Conservation (phyloP, 495 filamentous ascomycete genomes). For the Daldinia concentrica region DNA sequence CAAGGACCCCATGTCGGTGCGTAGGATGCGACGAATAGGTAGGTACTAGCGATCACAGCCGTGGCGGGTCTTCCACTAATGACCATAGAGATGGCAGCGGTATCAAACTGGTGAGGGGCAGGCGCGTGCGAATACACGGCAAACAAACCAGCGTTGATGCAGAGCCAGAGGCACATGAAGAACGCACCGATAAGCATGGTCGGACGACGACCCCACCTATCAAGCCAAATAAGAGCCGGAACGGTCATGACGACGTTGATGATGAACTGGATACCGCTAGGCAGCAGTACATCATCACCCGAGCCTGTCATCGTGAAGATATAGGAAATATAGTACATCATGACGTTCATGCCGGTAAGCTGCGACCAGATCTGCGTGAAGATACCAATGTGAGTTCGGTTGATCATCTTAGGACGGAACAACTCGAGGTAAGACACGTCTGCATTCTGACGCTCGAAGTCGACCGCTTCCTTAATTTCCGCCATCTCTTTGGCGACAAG, state of each 20-base stretch:
- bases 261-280: conserved; percentile 78
- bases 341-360: conserved; percentile 85
- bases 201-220: conserved; percentile 68
- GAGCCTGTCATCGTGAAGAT: conserved; percentile 78
- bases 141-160: conserved; percentile 75
- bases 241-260: conserved; percentile 71
- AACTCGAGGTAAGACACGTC: conserved; percentile 76
- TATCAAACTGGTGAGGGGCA: conserved; percentile 47
- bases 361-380: conserved; percentile 89
- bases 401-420: conserved; percentile 75
- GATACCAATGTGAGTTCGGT: conserved; percentile 76
- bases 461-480: conserved; percentile 74
- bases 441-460: conserved; percentile 70
- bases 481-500: conserved; percentile 71
- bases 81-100: conserved; percentile 54
- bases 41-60: conserved; percentile 79
- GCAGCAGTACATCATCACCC: conserved; percentile 67
- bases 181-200: conserved; percentile 71
- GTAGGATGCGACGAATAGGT: conserved; percentile 80
- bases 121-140: conserved; percentile 56
- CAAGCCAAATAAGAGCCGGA: conserved; percentile 64
- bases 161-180: conserved; percentile 75
- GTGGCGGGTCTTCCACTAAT: conserved; percentile 69
- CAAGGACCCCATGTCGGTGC: conserved; percentile 77
- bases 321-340: conserved; percentile 76